phyloP scores from a whole-genome alignment of 805 yeast genomes.

The Kuraishia hungarica region DNA sequence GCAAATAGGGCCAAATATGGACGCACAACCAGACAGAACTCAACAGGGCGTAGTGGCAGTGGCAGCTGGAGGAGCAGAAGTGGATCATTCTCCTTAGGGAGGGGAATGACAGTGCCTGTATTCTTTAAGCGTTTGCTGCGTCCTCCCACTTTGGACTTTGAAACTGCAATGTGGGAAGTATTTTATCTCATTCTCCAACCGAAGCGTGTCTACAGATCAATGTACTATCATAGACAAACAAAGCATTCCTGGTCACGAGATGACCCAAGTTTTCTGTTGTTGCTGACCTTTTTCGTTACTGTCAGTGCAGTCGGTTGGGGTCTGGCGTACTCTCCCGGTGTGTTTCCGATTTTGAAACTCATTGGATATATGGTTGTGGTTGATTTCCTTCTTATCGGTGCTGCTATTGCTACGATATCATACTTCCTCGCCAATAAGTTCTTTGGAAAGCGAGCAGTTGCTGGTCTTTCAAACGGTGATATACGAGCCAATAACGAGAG shows the following conservation, averaged over 20 bases:
- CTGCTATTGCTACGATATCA: slow-evolving; percentile 57
- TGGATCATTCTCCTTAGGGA: background rate
- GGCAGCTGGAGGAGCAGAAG: background rate
- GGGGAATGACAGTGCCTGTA: slow-evolving; percentile 16
- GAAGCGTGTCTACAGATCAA: slow-evolving; percentile 69
- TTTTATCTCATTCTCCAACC: slow-evolving; percentile 67
- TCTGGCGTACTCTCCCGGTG: slow-evolving; percentile 59
- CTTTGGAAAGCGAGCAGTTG: slow-evolving; percentile 30
- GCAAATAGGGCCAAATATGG: slow-evolving; percentile 1
- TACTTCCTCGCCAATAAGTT: slow-evolving; percentile 69
- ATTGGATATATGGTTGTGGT: slow-evolving; percentile 77
- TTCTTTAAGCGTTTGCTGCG: slow-evolving; percentile 40
- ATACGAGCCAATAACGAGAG: slow-evolving; percentile 12
- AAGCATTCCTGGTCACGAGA: slow-evolving; percentile 81
- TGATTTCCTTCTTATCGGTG: slow-evolving; percentile 70
- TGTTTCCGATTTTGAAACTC: slow-evolving; percentile 53
- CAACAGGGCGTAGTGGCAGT: background rate
- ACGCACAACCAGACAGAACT: background rate
- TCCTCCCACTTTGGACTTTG: slow-evolving; percentile 82
- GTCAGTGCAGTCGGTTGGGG: slow-evolving; percentile 90
- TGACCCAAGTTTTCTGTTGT: slow-evolving; percentile 81
- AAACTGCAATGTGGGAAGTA: slow-evolving; percentile 91
- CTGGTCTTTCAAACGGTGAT: background rate
- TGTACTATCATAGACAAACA: slow-evolving; percentile 76
- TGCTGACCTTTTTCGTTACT: slow-evolving; percentile 57